A percentile compares a stretch with the other conserved stretches of the same genome.
phyloP scores from a whole-genome alignment of 805 yeast species.

The Metschnikowia cubensis region DNA sequence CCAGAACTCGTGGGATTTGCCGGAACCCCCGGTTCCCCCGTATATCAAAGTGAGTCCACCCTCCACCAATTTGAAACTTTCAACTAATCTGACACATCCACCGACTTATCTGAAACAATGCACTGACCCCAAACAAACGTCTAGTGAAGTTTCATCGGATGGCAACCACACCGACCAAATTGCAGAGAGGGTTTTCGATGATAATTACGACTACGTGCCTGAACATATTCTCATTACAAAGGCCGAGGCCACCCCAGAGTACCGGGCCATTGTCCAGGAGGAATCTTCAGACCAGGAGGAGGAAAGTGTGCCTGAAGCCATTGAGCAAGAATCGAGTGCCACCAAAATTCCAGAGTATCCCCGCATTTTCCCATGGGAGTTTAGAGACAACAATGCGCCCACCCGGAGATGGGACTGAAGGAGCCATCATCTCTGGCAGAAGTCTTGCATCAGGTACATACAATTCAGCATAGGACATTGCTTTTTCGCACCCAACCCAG shows the following conservation, averaged over 20 bases:
- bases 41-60: too few relatives aligned
- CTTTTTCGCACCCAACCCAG: conserved; percentile 2
- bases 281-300: conserved; percentile 8
- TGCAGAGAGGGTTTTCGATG: conserved; percentile 32
- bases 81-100: too few relatives aligned
- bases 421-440: too few relatives aligned
- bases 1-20: conserved; percentile 28
- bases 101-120: too few relatives aligned
- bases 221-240: conserved; percentile 19
- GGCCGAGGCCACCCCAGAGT: background rate
- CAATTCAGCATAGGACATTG: background rate
- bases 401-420: conserved; percentile 25
- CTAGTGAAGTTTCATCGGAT: background rate
- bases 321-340: background rate
- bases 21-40: background rate
- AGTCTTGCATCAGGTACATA: background rate
- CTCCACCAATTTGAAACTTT: too few relatives aligned
- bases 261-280: conserved; percentile 5
- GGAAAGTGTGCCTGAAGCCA: background rate
- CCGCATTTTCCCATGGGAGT: conserved; percentile 39
- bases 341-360: conserved; percentile 6
- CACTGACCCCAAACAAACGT: background rate
- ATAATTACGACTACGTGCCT: conserved; percentile 27
- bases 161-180: conserved; percentile 15
- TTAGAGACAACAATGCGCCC: conserved; percentile 17